These are phyloP conservation scores for Cutaneotrichosporon sp. DNA, from an alignment of 1,284 basidiomycete species.

Conservation along the genomic window DNA sequence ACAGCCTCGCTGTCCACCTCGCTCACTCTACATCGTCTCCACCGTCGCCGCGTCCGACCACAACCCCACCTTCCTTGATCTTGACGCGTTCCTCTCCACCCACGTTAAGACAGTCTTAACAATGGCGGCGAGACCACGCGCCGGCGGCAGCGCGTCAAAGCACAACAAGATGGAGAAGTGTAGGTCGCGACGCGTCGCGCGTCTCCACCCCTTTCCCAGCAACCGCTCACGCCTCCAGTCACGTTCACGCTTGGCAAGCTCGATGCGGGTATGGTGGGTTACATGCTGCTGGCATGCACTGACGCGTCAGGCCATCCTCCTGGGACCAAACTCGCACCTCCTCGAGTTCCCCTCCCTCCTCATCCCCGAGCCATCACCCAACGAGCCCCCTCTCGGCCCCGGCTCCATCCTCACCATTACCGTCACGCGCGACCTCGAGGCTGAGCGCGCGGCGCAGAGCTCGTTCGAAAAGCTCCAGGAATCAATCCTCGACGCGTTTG, in stretches of 20 bases:
- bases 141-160: neutral
- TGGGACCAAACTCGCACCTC: slow-evolving; percentile 86
- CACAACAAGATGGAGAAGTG: slow-evolving; percentile 26
- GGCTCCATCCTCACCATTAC: slow-evolving; percentile 97
- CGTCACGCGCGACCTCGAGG: slow-evolving; percentile 76
- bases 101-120: too few relatives aligned
- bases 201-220: neutral
- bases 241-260: slow-evolving; percentile 74
- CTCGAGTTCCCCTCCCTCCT: slow-evolving; percentile 95
- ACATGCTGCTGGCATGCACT: neutral
- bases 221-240: slow-evolving; percentile 32
- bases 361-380: slow-evolving; percentile 60
- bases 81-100: too few relatives aligned
- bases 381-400: slow-evolving; percentile 72
- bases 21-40: neutral
- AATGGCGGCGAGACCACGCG: too few relatives aligned
- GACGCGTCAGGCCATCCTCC: slow-evolving; percentile 61
- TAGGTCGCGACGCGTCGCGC: slow-evolving; percentile 7
- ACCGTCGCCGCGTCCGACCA: too few relatives aligned
- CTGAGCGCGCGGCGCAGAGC: slow-evolving; percentile 75
- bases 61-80: too few relatives aligned
- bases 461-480: slow-evolving; percentile 82
- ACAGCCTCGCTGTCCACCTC: neutral
- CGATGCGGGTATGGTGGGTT: slow-evolving; percentile 56
- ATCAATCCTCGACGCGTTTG: slow-evolving; percentile 74